Conservation (phyloP, 164 flowering plant genomes). For the Stephania japonica region DNA sequence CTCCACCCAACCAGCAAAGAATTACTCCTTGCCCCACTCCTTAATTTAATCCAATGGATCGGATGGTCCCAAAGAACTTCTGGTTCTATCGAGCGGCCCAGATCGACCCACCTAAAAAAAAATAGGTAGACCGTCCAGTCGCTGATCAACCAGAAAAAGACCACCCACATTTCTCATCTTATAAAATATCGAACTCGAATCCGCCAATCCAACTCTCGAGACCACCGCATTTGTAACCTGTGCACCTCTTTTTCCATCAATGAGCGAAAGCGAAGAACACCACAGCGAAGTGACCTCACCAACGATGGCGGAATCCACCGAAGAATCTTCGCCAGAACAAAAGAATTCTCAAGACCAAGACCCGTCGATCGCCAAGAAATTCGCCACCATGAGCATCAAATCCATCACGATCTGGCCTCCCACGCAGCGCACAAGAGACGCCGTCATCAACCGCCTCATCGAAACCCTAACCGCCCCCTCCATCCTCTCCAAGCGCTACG, state of each 20-base stretch:
- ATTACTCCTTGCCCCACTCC: neutral
- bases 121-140: neutral
- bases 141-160: neutral
- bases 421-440: slow-evolving; percentile 72
- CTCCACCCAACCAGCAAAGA: too few relatives aligned
- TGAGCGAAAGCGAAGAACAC: neutral
- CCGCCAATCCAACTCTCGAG: neutral
- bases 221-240: neutral
- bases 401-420: slow-evolving; percentile 94
- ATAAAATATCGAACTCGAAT: neutral
- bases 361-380: slow-evolving; percentile 11
- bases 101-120: neutral
- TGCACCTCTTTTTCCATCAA: neutral
- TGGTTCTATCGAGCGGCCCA: neutral
- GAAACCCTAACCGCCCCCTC: slow-evolving; percentile 74
- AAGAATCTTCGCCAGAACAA: neutral
- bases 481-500: slow-evolving; percentile 81
- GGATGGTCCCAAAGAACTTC: neutral
- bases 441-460: slow-evolving; percentile 62
- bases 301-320: neutral
- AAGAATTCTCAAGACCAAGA: neutral
- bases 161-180: neutral
- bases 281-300: neutral
- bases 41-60: neutral
- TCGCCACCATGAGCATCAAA: slow-evolving; percentile 15